Evolutionary conservation across 23 red algal species (phyloP).

Genomic region (Gracilaria domingensis): DNA sequence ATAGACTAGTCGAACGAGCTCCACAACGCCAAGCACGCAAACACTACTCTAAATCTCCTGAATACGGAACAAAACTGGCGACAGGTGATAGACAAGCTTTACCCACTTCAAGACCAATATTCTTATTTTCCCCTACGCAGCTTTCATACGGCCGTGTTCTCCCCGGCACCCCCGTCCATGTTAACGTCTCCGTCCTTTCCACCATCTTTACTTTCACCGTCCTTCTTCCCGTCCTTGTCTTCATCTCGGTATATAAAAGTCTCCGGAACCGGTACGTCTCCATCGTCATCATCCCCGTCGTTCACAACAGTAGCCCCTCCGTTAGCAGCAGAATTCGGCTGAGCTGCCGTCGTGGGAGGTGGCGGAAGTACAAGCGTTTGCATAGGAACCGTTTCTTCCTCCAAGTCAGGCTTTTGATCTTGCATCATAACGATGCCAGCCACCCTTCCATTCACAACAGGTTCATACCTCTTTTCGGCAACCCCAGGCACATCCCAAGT

Average conservation of each 20-base stretch:
- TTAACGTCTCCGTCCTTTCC: conserved; percentile 48
- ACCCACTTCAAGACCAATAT: neutral
- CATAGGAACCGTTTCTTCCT: conserved; percentile 40
- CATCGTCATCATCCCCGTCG: conserved; percentile 59
- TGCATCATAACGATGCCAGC: conserved; percentile 68
- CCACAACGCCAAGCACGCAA: neutral
- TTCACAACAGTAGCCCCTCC: conserved; percentile 10
- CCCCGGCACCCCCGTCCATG: conserved; percentile 12
- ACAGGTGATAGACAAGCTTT: neutral
- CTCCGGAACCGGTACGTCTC: conserved; percentile 54
- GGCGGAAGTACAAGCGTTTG: conserved; percentile 4
- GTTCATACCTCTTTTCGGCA: conserved; percentile 48
- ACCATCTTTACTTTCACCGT: conserved; percentile 14
- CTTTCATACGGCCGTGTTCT: neutral
- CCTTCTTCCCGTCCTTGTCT: conserved; percentile 36
- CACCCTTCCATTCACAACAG: conserved; percentile 56
- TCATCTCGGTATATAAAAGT: conserved; percentile 66
- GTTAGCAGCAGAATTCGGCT: neutral
- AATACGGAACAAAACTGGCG: neutral
- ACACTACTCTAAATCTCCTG: neutral
- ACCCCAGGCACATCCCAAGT: conserved; percentile 57
- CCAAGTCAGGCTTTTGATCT: conserved; percentile 27
- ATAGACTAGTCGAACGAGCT: no score
- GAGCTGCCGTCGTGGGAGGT: conserved; percentile 12
- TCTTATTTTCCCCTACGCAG: conserved; percentile 2